Evolutionary conservation across 331 rosid species (phyloP), one percentile per base, ranked within the genome.

Genomic region (Malus hybrid): DNA sequence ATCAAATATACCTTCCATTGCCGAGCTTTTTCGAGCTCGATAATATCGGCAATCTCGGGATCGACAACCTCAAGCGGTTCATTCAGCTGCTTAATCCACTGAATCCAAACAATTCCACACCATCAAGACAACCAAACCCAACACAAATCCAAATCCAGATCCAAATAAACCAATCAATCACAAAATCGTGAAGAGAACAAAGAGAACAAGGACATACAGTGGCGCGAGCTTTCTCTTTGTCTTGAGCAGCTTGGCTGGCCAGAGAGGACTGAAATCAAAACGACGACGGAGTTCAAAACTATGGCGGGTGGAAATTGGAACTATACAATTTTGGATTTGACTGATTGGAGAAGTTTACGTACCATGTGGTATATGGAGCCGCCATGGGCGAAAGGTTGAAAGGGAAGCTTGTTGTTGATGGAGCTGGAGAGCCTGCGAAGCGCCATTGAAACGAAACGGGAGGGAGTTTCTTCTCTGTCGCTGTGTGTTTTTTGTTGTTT

Each of bases 21-120:
- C 70, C 97, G 94, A 81, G 94, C 86, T 60, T 93, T 93, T 69
- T 93, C 97, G 32, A 87, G 97, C 77, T 93, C 96, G 34, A 93
- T 93, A 36, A 93, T 90, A 77, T 93, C 86, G 0, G 88, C 78
- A 76, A 88, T 78, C 78, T 90, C 93, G 59, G 97, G 93, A 83
- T 93, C 97, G 31, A 93, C 72, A 28, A 55, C 88, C 70, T 88
- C 93, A 55, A 93, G 85, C 64, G 94, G 90, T 36, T 81, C 96
- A 66, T 93, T 93, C 69, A 93, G 88, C 75, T 93, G 96, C 74
- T 87, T 86, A 71, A 88, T 82, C 97, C 96, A 90, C 97, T 93
- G 83, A 62, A 68, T 70, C 18, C 48, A 57, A 65, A 34, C 13
- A 27, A 60, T 68, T 55, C 75, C 60, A 34, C 69, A 71, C 15